These are phyloP conservation scores for Salisapilia sapeloensis DNA, from an alignment of 352 stramenopile species.

Conservation along the genomic window DNA sequence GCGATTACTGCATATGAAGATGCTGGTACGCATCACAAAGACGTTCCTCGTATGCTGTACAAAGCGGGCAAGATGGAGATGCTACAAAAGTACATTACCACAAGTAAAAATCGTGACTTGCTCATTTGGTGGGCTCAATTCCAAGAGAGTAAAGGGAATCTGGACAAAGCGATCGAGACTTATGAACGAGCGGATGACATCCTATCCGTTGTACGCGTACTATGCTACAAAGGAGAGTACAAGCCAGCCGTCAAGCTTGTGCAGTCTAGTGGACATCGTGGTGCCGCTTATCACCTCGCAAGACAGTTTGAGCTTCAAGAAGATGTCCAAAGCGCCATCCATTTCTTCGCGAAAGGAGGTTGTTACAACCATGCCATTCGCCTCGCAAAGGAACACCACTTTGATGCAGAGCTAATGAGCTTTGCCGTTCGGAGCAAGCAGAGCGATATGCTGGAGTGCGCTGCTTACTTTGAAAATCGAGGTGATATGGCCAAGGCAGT, in stretches of 20 bases:
- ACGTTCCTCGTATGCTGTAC: conserved; percentile 90
- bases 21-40: conserved; percentile 74
- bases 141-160: conserved; percentile 79
- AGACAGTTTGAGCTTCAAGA: conserved; percentile 73
- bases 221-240: conserved; percentile 85
- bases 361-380: conserved; percentile 91
- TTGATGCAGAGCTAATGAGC: conserved; percentile 85
- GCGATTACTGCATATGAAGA: conserved; percentile 87
- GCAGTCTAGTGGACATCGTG: conserved; percentile 48
- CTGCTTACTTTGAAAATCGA: conserved; percentile 84
- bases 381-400: conserved; percentile 74
- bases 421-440: conserved; percentile 83
- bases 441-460: conserved; percentile 80
- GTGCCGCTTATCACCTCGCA: conserved; percentile 73
- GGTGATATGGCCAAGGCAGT: conserved; percentile 89
- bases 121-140: conserved; percentile 90
- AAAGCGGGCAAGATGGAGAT: conserved; percentile 76
- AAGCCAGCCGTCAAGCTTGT: conserved; percentile 73
- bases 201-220: conserved; percentile 81
- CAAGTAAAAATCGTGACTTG: conserved; percentile 75
- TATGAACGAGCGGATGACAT: conserved; percentile 82
- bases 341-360: conserved; percentile 78
- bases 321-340: conserved; percentile 77
- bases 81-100: conserved; percentile 82
- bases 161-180: conserved; percentile 73